phyloP scores from a whole-genome alignment of 805 yeast species.

The Kuraishia borneana region DNA sequence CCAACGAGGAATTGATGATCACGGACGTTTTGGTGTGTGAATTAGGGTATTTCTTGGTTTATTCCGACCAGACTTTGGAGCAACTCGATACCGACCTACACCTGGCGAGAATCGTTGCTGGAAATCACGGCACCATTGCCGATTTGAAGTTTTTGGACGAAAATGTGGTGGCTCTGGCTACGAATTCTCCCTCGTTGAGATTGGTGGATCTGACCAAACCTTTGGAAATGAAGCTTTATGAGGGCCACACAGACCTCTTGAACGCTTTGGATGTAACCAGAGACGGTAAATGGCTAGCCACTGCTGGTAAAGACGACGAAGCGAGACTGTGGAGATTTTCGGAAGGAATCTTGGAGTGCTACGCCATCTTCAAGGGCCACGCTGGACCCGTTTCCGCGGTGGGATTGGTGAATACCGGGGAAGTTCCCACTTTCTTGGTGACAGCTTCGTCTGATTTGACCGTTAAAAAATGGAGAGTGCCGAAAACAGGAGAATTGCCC shows the following conservation, averaged over 20 bases:
- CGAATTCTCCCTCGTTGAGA: conserved; percentile 85
- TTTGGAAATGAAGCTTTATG: conserved; percentile 50
- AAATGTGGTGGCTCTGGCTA: conserved; percentile 66
- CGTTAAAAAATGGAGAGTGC: conserved; percentile 75
- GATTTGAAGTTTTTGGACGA: conserved; percentile 77
- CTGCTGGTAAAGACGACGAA: conserved; percentile 83
- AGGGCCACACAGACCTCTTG: conserved; percentile 80
- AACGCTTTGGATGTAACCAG: conserved; percentile 67
- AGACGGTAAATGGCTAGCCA: conserved; percentile 84
- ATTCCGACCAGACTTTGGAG: conserved; percentile 76
- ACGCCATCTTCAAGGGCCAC: conserved; percentile 74
- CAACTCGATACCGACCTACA: conserved; percentile 24
- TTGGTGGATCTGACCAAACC: conserved; percentile 48
- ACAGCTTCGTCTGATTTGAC: conserved; percentile 83
- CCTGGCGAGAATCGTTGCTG: conserved; percentile 54
- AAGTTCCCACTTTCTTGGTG: conserved; percentile 56
- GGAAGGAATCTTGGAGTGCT: conserved; percentile 29
- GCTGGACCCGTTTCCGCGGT: conserved; percentile 80
- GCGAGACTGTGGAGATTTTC: conserved; percentile 75
- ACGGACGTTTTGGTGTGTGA: conserved; percentile 35
- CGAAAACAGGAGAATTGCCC: conserved; percentile 24
- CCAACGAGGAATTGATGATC: conserved; percentile 65
- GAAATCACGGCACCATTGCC: conserved; percentile 93
- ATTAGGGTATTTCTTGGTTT: conserved; percentile 34
- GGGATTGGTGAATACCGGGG: conserved; percentile 30